Evolutionary conservation across 2,329 filamentous ascomycete species (phyloP).

Genomic region (Macrophomina tecta): DNA sequence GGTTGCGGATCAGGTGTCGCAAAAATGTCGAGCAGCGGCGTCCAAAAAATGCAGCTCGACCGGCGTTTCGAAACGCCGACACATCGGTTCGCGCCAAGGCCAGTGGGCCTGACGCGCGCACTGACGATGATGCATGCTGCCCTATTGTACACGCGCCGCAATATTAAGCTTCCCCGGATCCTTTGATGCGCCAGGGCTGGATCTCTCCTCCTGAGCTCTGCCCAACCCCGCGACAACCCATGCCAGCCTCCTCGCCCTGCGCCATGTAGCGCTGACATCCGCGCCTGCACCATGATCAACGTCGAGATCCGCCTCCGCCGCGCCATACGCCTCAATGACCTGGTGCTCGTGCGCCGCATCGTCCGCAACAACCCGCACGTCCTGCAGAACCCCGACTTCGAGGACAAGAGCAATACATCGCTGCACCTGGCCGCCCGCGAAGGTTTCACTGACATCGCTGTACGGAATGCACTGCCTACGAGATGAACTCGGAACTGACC

Average conservation of each 20-base stretch:
- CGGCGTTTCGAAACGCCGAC: conserved; percentile 23
- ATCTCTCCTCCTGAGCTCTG: conserved; percentile 10
- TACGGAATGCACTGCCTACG: conserved; percentile 34
- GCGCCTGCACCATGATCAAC: conserved; percentile 67
- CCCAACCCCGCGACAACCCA: conserved; percentile 2
- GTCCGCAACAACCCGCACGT: conserved; percentile 72
- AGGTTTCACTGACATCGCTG: conserved; percentile 71
- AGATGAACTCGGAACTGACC: neutral
- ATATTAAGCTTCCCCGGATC: conserved; percentile 15
- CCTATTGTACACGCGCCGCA: neutral
- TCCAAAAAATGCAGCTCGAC: conserved; percentile 26
- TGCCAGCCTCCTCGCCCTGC: neutral
- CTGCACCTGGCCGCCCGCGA: conserved; percentile 80
- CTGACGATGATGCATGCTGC: conserved; percentile 12
- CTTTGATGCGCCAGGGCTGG: neutral
- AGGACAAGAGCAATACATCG: conserved; percentile 79
- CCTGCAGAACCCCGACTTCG: conserved; percentile 80
- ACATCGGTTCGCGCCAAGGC: neutral
- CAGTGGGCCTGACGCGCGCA: neutral
- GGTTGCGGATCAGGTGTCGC: neutral
- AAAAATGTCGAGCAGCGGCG: neutral
- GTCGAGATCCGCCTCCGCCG: conserved; percentile 78
- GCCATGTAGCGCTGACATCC: conserved; percentile 13
- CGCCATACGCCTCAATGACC: conserved; percentile 78
- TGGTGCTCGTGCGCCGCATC: conserved; percentile 76